Percentiles rank a stretch among this genome's conserved stretches.
Evolutionary conservation across 106 monocot species (phyloP).

Genomic region (Dendrobium nobile): DNA sequence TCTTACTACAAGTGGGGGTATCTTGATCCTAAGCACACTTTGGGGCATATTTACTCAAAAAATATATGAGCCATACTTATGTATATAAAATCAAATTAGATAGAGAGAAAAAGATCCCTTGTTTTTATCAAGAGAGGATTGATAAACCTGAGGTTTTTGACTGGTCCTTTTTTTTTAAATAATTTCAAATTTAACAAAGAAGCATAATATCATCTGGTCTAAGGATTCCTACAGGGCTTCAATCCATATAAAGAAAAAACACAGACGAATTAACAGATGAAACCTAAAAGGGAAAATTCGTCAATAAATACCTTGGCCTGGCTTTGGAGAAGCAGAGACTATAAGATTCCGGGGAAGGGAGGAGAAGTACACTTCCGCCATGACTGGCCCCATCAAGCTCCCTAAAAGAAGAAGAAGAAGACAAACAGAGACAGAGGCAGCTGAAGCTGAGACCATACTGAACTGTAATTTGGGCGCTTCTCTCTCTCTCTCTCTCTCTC

Average conservation of each 20-base stretch:
- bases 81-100: too few relatives aligned
- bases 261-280: not conserved
- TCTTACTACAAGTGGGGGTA: too few relatives aligned
- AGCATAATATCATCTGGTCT: not conserved
- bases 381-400: not conserved
- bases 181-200: not conserved
- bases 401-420: not conserved
- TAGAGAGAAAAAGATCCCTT: too few relatives aligned
- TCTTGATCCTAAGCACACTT: too few relatives aligned
- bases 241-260: not conserved
- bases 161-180: too few relatives aligned
- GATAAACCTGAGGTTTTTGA: too few relatives aligned
- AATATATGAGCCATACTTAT: too few relatives aligned
- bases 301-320: conserved; percentile 42
- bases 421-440: not conserved
- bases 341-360: conserved; percentile 33
- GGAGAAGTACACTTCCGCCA: conserved; percentile 23
- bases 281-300: not conserved
- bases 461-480: not conserved
- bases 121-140: too few relatives aligned
- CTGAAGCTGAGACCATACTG: not conserved
- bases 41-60: too few relatives aligned
- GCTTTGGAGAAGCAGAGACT: conserved; percentile 42
- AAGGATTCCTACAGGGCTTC: not conserved
- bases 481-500: too few relatives aligned